Percentiles rank a stretch among this genome's conserved stretches.
Evolutionary conservation across 2,329 filamentous ascomycete genomes (phyloP).

Genomic region (Nectriaceae sp.): DNA sequence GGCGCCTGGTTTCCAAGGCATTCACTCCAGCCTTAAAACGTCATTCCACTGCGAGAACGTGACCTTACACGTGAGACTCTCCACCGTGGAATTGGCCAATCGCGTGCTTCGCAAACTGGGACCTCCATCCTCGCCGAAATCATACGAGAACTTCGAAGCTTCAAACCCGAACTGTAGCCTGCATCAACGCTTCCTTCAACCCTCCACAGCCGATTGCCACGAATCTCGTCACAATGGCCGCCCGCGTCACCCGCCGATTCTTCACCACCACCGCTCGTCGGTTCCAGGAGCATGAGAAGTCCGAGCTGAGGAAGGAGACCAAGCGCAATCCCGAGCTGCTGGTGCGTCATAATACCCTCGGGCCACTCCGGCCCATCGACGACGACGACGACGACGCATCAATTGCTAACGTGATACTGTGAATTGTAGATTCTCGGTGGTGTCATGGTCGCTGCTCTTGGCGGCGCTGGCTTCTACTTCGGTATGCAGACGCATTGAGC

Average conservation of each 20-base stretch:
- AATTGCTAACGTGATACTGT: slow-evolving; percentile 18
- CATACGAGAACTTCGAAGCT: slow-evolving; percentile 35
- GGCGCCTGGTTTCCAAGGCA: slow-evolving; percentile 1
- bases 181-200: slow-evolving; percentile 17
- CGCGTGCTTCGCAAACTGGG: slow-evolving; percentile 19
- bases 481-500: slow-evolving; percentile 49
- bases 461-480: slow-evolving; percentile 88
- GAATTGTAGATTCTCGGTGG: slow-evolving; percentile 75
- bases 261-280: slow-evolving; percentile 57
- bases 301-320: slow-evolving; percentile 57
- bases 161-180: slow-evolving; percentile 20
- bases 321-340: slow-evolving; percentile 54
- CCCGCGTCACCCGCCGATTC: slow-evolving; percentile 56
- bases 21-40: slow-evolving; percentile 1
- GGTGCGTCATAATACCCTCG: slow-evolving; percentile 42
- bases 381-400: slow-evolving; percentile 2
- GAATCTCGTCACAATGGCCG: slow-evolving; percentile 56
- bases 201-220: slow-evolving; percentile 21
- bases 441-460: slow-evolving; percentile 87
- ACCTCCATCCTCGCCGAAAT: slow-evolving; percentile 27
- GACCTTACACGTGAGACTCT: slow-evolving; percentile 16
- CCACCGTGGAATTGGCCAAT: slow-evolving; percentile 31
- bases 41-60: slow-evolving; percentile 15
- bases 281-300: slow-evolving; percentile 45
- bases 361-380: slow-evolving; percentile 12